Conservation (phyloP, 2,329 filamentous ascomycete genomes). For the Hirsutella thompsonii region DNA sequence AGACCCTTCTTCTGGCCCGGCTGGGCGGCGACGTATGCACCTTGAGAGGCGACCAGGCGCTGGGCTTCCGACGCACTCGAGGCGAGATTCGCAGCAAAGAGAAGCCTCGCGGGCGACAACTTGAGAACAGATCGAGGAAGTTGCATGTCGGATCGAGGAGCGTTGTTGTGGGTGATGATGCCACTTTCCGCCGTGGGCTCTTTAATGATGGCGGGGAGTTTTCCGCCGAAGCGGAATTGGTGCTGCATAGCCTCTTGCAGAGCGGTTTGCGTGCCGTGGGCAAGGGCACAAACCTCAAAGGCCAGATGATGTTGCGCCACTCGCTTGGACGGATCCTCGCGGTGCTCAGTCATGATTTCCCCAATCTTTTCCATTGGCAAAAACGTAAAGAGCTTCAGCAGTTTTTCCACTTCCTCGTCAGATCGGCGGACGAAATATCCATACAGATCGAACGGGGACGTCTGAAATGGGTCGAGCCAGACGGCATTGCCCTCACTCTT, state of each 20-base stretch:
- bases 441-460: conserved; percentile 75
- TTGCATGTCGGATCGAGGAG: conserved; percentile 39
- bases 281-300: conserved; percentile 65
- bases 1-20: conserved; percentile 31
- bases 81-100: conserved; percentile 47
- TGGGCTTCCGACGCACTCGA: conserved; percentile 43
- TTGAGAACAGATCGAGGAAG: conserved; percentile 45
- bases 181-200: conserved; percentile 16
- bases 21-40: conserved; percentile 47
- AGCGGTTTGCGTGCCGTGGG: conserved; percentile 59
- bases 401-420: conserved; percentile 68
- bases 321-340: conserved; percentile 53
- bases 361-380: conserved; percentile 58
- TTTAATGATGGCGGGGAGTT: conserved; percentile 16
- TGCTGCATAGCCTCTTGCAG: conserved; percentile 46
- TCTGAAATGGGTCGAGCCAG: conserved; percentile 79
- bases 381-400: conserved; percentile 87
- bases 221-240: conserved; percentile 30
- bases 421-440: conserved; percentile 76
- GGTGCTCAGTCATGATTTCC: conserved; percentile 55
- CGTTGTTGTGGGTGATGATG: conserved; percentile 30
- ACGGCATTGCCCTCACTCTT: conserved; percentile 91
- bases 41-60: conserved; percentile 39
- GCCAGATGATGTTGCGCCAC: conserved; percentile 75
- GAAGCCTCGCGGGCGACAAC: conserved; percentile 43